These are phyloP conservation scores for Pseudocercospora eumusae DNA, from an alignment of 2,329 filamentous ascomycete species.

Conservation along the genomic window DNA sequence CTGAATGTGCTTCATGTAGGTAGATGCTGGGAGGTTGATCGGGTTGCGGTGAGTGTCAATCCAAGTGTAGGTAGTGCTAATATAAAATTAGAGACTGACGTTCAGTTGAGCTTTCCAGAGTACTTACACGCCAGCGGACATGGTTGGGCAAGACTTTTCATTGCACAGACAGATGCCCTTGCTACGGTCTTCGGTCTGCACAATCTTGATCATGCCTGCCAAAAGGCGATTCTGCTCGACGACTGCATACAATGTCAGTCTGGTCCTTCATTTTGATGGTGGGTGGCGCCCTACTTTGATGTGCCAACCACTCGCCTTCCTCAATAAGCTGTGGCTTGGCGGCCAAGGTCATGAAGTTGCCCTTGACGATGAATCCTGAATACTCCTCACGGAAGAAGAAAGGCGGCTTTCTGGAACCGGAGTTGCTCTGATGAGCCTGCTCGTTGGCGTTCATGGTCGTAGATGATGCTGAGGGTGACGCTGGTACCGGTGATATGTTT, in stretches of 20 bases:
- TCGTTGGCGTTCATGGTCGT: slow-evolving; percentile 68
- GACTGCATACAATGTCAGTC: slow-evolving; percentile 54
- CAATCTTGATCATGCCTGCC: slow-evolving; percentile 83
- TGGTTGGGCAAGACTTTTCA: slow-evolving; percentile 77
- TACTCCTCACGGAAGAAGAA: slow-evolving; percentile 74
- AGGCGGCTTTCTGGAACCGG: slow-evolving; percentile 46
- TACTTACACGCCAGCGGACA: slow-evolving; percentile 92
- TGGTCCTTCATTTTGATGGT: not conserved
- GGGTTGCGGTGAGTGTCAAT: slow-evolving; percentile 83
- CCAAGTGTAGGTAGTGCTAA: slow-evolving; percentile 95
- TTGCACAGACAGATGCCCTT: slow-evolving; percentile 79
- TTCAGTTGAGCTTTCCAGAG: not conserved
- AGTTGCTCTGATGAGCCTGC: slow-evolving; percentile 46
- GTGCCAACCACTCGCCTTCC: slow-evolving; percentile 91
- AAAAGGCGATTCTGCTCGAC: slow-evolving; percentile 90
- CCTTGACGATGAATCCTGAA: slow-evolving; percentile 87
- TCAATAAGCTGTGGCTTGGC: slow-evolving; percentile 92
- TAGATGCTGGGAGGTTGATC: slow-evolving; percentile 86
- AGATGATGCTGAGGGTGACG: slow-evolving; percentile 49
- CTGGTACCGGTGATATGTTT: slow-evolving; percentile 36
- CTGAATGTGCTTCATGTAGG: slow-evolving; percentile 94
- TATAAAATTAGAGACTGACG: slow-evolving; percentile 1
- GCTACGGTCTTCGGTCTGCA: slow-evolving; percentile 74
- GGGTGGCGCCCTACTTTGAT: slow-evolving; percentile 69
- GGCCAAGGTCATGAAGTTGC: slow-evolving; percentile 95